Evolutionary conservation across 176 grass and related monocot genomes (phyloP), one percentile per base, ranked within the genome.

Genomic region (Thinopyrum elongatum): DNA sequence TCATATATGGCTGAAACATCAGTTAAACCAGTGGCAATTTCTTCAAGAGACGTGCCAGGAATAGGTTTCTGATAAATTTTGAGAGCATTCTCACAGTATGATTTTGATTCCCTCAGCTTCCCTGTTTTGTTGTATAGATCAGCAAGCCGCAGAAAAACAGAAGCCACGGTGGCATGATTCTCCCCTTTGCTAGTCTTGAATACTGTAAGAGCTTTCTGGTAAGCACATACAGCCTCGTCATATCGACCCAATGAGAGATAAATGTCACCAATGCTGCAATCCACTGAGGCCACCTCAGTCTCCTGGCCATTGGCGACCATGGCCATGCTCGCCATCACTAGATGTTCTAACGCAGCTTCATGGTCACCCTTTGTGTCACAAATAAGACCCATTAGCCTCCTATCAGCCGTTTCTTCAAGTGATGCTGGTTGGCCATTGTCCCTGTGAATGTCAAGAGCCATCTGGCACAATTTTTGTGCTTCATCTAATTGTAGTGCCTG

Each of bases 141-240:
- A 3, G 96, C 96, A 82, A 98, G 79, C 11, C 92, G 93, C 44
- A 98, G 90, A 77, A 92, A 98, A 79, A 98, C 96, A 53, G 96
- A 94, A 80, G 96, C 96, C 41, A 98, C 96, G 1, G 91, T 82
- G 13, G 96, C 90, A 86, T 98, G 96, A 83, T 95, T 95, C 86
- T 98, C 96, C 33, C 96, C 96, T 89, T 95, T 95, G 79, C 86
- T 89, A n/a, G 96, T 83, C 91, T 95, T 98, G 64, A 95, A 98
- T 82, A 92, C 88, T 8, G 91, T 95, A 55, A 98, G 96, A 42
- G 96, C 91, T 65, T 98, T 98, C 74, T 92, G 93, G 79, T 95
- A 98, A 53, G 96, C 44, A 76, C 94, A 94, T 36, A 98, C 93
- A 17, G 96, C 93, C 79, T 98, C 96, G 21, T 98, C 96, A 63